phyloP scores from a whole-genome alignment of 164 flowering plant species.

The Vitis riparia region DNA sequence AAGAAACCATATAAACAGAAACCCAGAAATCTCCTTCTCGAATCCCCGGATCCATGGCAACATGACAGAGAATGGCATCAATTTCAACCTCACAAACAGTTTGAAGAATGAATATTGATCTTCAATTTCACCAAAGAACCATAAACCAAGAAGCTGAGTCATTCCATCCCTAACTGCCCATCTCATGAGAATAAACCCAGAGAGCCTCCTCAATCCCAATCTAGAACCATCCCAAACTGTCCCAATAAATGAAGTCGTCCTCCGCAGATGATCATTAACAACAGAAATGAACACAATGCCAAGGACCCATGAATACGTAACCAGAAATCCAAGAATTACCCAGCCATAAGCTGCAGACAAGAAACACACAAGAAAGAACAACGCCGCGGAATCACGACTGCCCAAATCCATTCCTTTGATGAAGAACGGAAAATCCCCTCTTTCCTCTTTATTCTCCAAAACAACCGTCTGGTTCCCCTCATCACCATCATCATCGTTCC shows the following conservation, averaged over 20 bases:
- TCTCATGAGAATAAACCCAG: slow-evolving; percentile 81
- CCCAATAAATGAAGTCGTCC: slow-evolving; percentile 36
- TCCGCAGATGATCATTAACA: slow-evolving; percentile 57
- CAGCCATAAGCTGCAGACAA: slow-evolving; percentile 82
- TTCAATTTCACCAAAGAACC: slow-evolving; percentile 86
- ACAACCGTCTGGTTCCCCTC: slow-evolving; percentile 12
- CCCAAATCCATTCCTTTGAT: slow-evolving; percentile 64
- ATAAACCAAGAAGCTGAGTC: slow-evolving; percentile 83
- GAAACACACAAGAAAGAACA: slow-evolving; percentile 68
- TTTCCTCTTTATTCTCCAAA: slow-evolving; percentile 21
- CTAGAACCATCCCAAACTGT: slow-evolving; percentile 67
- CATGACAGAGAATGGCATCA: slow-evolving; percentile 87
- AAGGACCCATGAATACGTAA: slow-evolving; percentile 68
- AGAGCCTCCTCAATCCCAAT: slow-evolving; percentile 66
- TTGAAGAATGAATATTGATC: slow-evolving; percentile 84
- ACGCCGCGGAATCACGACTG: slow-evolving; percentile 57
- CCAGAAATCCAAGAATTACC: slow-evolving; percentile 83
- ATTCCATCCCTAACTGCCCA: slow-evolving; percentile 97
- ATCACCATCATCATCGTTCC: slow-evolving; percentile 11
- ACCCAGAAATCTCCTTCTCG: slow-evolving; percentile 65
- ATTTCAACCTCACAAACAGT: slow-evolving; percentile 78
- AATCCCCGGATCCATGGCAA: slow-evolving; percentile 67
- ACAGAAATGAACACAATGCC: slow-evolving; percentile 72
- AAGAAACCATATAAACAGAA: slow-evolving; percentile 71
- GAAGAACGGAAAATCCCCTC: slow-evolving; percentile 43